Percentiles rank a stretch among this genome's conserved stretches.
These are phyloP conservation scores for Leishmania major DNA, from an alignment of 208 protist genomes.

Conservation along the genomic window DNA sequence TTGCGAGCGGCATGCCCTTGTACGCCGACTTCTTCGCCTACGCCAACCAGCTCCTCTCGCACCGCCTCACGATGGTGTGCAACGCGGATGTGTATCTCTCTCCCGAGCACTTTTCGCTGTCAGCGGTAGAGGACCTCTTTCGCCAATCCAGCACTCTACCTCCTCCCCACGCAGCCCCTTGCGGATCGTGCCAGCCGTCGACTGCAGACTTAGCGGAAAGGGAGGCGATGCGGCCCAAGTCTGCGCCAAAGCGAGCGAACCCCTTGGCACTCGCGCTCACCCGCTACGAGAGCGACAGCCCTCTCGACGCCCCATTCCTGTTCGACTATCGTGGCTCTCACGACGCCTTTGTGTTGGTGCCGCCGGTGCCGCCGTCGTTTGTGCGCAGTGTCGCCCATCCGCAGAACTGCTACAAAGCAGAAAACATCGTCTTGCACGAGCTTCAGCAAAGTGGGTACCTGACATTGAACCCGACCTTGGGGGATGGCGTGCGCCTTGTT, in stretches of 20 bases:
- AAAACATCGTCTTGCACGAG: constrained; percentile 89
- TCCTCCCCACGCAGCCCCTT: background rate
- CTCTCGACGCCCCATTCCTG: constrained; percentile 52
- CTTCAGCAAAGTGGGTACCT: constrained; percentile 59
- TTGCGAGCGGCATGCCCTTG: constrained; percentile 34
- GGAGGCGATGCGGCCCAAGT: background rate
- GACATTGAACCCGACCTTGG: constrained; percentile 69
- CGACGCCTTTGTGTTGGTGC: constrained; percentile 78
- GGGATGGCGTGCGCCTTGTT: constrained; percentile 54
- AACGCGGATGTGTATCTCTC: constrained; percentile 87
- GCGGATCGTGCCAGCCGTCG: background rate
- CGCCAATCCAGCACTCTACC: background rate
- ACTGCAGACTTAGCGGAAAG: background rate
- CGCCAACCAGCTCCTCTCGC: constrained; percentile 61
- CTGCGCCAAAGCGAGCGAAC: background rate
- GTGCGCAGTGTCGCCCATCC: constrained; percentile 53
- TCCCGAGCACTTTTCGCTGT: constrained; percentile 32
- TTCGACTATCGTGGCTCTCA: constrained; percentile 86
- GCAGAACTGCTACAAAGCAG: constrained; percentile 88
- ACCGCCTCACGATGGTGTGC: constrained; percentile 75
- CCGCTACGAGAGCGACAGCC: constrained; percentile 72
- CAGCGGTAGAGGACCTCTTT: constrained; percentile 40
- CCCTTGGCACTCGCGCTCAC: constrained; percentile 70
- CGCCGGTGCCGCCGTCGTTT: constrained; percentile 54
- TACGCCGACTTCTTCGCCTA: constrained; percentile 82